Evolutionary conservation across 2,329 filamentous ascomycete species (phyloP), one percentile per base, ranked within the genome.

Genomic region (Claviceps quebecensis): DNA sequence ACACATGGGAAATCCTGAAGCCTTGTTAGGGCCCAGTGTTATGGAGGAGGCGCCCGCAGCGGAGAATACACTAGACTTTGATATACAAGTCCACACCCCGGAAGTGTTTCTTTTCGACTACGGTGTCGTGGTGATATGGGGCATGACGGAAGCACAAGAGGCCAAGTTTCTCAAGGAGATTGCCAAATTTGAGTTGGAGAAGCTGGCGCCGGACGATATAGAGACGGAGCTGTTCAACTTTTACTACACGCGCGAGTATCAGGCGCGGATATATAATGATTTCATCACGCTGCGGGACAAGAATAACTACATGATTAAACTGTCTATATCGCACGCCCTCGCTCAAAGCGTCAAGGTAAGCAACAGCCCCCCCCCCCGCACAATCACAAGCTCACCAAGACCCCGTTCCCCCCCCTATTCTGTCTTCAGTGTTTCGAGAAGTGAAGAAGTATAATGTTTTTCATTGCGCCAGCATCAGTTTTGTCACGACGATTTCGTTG

Each of bases 221-320:
- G 91, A 98, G 70, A 87, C 89, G 46, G 93, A 98, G 67, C 88
- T 91, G 62, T 98, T 98, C 76, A 98, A 98, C 67, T 98, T 97
- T 67, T 98, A 98, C 73, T 97, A 98, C 71, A 97, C 93, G 3
- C 80, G 86, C 61, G 91, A 97, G 65, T 98, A 98, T 66, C 94
- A 98, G 69, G 88, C 93, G 22, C 84, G 93, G 49, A 98, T 98
- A 67, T 98, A 98, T 77, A 98, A 98, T 68, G 93, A 98, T 69
- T 98, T 98, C 61, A 98, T 98, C 67, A 93, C 87, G 2, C 70
- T 98, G 54, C 78, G 90, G 47, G 91, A 97, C 61, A 95, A 95
- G 69, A 83, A 83, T 62, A 95, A 95, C 67, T 95, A 97, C 71
- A 97, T 97, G 93, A 94, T 86, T 58, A 97, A 97, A 71, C 74